Conservation (phyloP, 495 filamentous ascomycete genomes). For the Aspergillus mulundensis region DNA sequence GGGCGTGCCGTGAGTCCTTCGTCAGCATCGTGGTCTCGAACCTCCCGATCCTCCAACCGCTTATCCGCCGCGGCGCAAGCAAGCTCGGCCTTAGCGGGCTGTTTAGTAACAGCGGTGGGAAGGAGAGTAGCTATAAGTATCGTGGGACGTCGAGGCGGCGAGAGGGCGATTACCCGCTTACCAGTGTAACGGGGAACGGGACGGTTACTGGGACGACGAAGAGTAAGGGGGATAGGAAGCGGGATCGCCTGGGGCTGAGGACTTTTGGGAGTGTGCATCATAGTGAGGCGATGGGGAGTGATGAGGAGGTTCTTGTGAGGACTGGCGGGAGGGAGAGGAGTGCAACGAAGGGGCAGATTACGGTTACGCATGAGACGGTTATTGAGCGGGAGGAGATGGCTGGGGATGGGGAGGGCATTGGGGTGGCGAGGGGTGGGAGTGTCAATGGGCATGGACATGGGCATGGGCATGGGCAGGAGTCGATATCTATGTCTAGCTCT, state of each 20-base stretch:
- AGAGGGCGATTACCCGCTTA: not conserved
- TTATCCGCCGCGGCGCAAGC: slow-evolving; percentile 34
- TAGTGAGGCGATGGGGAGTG: slow-evolving; percentile 25
- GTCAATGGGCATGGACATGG: too few relatives aligned
- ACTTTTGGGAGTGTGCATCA: not conserved
- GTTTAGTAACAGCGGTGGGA: slow-evolving; percentile 24
- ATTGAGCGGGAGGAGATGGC: slow-evolving; percentile 22
- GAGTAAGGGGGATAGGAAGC: not conserved
- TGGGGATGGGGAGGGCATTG: not conserved
- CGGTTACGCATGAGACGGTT: slow-evolving; percentile 31
- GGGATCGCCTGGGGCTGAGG: slow-evolving; percentile 1
- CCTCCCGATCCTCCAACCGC: slow-evolving; percentile 52
- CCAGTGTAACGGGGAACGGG: not conserved
- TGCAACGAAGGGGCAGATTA: slow-evolving; percentile 17
- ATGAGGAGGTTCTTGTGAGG: slow-evolving; percentile 25
- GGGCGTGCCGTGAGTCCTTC: slow-evolving; percentile 57
- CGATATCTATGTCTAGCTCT: too few relatives aligned
- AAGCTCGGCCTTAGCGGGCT: slow-evolving; percentile 28
- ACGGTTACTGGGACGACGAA: not conserved
- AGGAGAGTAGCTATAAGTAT: not conserved
- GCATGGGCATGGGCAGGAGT: too few relatives aligned
- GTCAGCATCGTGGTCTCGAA: slow-evolving; percentile 53
- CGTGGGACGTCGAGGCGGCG: slow-evolving; percentile 13
- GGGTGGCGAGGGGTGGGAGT: not conserved
- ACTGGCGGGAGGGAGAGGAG: not conserved